These are phyloP conservation scores for Fusarium veterinarium DNA, from an alignment of 2,329 filamentous ascomycete species.

Conservation along the genomic window DNA sequence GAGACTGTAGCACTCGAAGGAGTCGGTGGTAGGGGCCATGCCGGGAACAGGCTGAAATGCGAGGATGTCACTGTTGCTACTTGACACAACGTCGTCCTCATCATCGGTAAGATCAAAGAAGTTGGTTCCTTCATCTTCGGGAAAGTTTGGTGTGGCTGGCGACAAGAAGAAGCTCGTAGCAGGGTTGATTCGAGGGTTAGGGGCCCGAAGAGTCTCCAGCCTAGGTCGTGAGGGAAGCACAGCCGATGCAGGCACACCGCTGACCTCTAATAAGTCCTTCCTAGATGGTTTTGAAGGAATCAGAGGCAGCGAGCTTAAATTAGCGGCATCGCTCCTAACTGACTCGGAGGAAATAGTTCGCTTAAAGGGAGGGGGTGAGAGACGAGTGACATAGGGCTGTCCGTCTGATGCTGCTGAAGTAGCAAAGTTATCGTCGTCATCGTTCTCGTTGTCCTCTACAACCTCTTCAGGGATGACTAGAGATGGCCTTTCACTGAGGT, in stretches of 20 bases:
- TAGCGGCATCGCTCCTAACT: conserved; percentile 35
- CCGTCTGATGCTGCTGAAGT: conserved; percentile 60
- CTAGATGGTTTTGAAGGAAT: conserved; percentile 35
- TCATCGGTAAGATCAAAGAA: conserved; percentile 62
- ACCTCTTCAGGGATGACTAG: conserved; percentile 53
- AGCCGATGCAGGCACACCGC: conserved; percentile 34
- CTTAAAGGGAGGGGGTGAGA: conserved; percentile 66
- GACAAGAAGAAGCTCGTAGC: conserved; percentile 48
- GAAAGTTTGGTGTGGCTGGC: conserved; percentile 52
- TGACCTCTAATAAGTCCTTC: conserved; percentile 14
- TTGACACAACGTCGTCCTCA: conserved; percentile 53
- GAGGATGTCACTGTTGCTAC: conserved; percentile 52
- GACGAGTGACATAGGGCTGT: conserved; percentile 56
- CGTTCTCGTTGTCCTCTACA: conserved; percentile 56
- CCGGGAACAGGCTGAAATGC: conserved; percentile 39
- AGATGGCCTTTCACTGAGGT: conserved; percentile 46
- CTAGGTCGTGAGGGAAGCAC: conserved; percentile 36
- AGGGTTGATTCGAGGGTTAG: conserved; percentile 46
- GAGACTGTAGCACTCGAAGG: conserved; percentile 59
- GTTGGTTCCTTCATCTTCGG: conserved; percentile 56
- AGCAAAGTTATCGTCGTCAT: conserved; percentile 74
- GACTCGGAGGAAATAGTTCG: conserved; percentile 50
- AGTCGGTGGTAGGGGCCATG: conserved; percentile 27
- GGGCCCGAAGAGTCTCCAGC: conserved; percentile 38
- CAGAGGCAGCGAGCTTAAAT: conserved; percentile 42